A percentile compares a stretch with the other conserved stretches of the same genome.
Evolutionary conservation across 2,329 filamentous ascomycete species (phyloP).

Genomic region (Periconia sp.): DNA sequence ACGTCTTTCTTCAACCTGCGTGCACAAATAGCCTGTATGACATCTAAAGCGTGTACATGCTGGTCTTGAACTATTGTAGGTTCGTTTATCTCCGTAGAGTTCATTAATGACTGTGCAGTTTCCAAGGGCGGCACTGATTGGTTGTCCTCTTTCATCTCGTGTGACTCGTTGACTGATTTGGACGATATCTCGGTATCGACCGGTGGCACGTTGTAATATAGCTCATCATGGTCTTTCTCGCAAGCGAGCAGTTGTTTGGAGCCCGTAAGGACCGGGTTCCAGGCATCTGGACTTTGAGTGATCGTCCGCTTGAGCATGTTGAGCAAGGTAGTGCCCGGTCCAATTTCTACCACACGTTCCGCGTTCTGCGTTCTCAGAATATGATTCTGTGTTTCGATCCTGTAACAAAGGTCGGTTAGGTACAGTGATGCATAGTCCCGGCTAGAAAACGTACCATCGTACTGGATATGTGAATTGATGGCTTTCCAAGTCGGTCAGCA

Average conservation of each 20-base stretch:
- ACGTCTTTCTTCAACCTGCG: no score
- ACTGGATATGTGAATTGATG: constrained; percentile 97
- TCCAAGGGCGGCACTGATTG: constrained; percentile 96
- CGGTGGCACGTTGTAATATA: constrained; percentile 98
- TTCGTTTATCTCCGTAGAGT: no score
- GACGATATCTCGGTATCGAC: no score
- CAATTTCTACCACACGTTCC: constrained; percentile 96
- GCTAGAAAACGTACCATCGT: constrained; percentile 62
- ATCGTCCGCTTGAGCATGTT: constrained; percentile 96
- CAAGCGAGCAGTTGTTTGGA: no score
- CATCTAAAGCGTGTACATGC: no score
- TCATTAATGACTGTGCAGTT: no score
- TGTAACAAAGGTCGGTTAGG: not conserved
- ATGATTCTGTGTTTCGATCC: constrained; percentile 99
- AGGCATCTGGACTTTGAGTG: constrained; percentile 96
- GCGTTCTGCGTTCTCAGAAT: constrained; percentile 94
- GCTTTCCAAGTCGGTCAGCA: no score
- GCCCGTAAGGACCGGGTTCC: no score
- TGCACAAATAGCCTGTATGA: constrained; percentile 70
- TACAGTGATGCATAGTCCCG: not conserved
- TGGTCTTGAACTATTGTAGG: no score
- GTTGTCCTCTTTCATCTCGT: constrained; percentile 48
- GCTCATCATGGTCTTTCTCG: constrained; percentile 99
- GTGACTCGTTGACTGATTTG: constrained; percentile 60
- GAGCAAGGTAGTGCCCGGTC: constrained; percentile 92